Percentiles rank a stretch among this genome's conserved stretches.
Evolutionary conservation across 805 yeast genomes (phyloP).

Genomic region (Yarrowia sp.): DNA sequence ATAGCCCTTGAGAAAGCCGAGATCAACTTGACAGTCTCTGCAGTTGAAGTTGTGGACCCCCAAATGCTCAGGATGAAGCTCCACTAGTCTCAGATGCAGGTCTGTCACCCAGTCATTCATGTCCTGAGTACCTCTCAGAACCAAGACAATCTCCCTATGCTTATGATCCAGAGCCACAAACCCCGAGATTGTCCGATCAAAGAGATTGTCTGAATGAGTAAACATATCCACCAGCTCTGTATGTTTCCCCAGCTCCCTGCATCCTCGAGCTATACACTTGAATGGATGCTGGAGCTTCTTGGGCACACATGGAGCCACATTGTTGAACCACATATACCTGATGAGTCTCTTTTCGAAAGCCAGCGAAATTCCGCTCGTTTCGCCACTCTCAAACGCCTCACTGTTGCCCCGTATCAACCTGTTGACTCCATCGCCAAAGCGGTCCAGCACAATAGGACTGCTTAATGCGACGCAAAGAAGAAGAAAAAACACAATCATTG

Average conservation of each 20-base stretch:
- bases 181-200: conserved; percentile 26
- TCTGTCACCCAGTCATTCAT: conserved; percentile 24
- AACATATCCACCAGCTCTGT: conserved; percentile 30
- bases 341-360: conserved; percentile 12
- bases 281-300: conserved; percentile 16
- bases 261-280: conserved; percentile 15
- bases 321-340: conserved; percentile 32
- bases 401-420: conserved; percentile 18
- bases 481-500: conserved; percentile 24
- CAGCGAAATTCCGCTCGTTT: not conserved
- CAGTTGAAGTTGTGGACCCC: not conserved
- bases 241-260: conserved; percentile 7
- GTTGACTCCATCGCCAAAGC: conserved; percentile 2
- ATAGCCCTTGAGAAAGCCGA: conserved; percentile 22
- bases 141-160: conserved; percentile 9
- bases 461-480: not conserved
- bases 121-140: conserved; percentile 15
- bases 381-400: conserved; percentile 8
- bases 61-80: conserved; percentile 3
- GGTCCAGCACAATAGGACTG: conserved; percentile 2
- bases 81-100: conserved; percentile 4
- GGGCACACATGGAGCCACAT: conserved; percentile 32
- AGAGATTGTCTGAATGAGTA: not conserved
- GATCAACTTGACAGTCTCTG: conserved; percentile 4
- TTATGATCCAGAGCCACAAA: conserved; percentile 26